Evolutionary conservation across 2,329 filamentous ascomycete species (phyloP).

Genomic region (Podosphaera fusca): DNA sequence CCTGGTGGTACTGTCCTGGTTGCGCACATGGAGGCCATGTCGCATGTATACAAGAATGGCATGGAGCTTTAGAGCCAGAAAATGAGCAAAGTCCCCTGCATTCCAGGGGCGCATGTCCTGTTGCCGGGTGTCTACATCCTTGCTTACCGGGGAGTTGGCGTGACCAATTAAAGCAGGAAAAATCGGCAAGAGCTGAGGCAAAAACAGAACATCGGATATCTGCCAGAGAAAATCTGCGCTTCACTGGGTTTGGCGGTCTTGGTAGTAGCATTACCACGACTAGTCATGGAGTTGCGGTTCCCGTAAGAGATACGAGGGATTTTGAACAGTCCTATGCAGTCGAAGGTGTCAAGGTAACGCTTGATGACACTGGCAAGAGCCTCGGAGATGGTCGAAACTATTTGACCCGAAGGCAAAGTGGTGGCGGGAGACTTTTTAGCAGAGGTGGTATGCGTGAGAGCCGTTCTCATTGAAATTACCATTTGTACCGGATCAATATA

Average conservation of each 20-base stretch:
- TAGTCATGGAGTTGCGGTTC: constrained; percentile 2
- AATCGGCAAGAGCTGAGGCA: constrained; percentile 16
- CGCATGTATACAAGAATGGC: constrained; percentile 35
- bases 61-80: constrained; percentile 17
- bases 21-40: constrained; percentile 40
- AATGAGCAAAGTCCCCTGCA: constrained; percentile 17
- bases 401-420: not conserved
- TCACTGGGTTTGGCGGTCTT: not conserved
- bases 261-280: not conserved
- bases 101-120: constrained; percentile 33
- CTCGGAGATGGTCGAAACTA: not conserved
- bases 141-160: constrained; percentile 35
- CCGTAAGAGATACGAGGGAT: constrained; percentile 28
- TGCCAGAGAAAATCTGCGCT: constrained; percentile 6
- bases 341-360: constrained; percentile 31
- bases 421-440: not conserved
- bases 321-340: constrained; percentile 36
- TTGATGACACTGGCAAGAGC: constrained; percentile 11
- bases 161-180: constrained; percentile 20
- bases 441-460: not conserved
- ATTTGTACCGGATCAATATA: not conserved
- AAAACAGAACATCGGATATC: constrained; percentile 21
- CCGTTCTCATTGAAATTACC: not conserved
- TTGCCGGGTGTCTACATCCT: constrained; percentile 41
- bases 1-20: constrained; percentile 41